phyloP scores from a whole-genome alignment of 2,329 filamentous ascomycete species.

The Fusarium sp. region DNA sequence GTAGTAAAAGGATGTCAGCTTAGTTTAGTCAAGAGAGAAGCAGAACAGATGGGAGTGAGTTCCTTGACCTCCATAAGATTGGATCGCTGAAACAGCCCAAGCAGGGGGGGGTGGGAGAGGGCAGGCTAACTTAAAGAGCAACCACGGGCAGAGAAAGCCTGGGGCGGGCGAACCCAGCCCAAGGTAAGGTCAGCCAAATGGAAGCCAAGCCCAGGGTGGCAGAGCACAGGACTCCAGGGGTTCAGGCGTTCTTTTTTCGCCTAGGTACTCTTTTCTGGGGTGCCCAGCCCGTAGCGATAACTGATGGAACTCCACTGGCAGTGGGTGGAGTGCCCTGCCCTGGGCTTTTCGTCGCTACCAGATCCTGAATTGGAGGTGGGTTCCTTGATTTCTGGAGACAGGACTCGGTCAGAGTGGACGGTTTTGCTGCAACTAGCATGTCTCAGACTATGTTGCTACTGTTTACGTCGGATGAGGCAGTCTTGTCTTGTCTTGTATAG shows the following conservation, averaged over 20 bases:
- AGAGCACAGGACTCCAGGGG: conserved; percentile 26
- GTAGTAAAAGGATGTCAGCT: conserved; percentile 32
- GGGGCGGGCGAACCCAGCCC: conserved; percentile 1
- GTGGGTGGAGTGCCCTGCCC: conserved; percentile 2
- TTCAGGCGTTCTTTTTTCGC: conserved; percentile 23
- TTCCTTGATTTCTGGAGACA: conserved; percentile 9
- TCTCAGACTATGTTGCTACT: conserved; percentile 22
- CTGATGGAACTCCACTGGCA: neutral
- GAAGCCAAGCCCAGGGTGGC: conserved; percentile 18
- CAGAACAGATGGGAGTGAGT: neutral
- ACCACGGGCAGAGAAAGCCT: neutral
- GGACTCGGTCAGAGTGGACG: neutral
- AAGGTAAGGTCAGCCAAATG: conserved; percentile 1
- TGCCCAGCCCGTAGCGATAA: conserved; percentile 9
- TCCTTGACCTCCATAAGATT: conserved; percentile 5
- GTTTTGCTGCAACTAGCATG: conserved; percentile 17
- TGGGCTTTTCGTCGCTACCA: conserved; percentile 5
- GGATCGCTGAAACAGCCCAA: conserved; percentile 30
- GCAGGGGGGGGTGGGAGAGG: conserved; percentile 10
- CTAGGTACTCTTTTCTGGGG: conserved; percentile 14
- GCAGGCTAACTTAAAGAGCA: conserved; percentile 7
- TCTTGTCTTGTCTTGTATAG: conserved; percentile 2
- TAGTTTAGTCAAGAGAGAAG: conserved; percentile 8
- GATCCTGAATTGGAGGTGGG: conserved; percentile 21
- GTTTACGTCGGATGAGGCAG: conserved; percentile 7